Conservation (phyloP, 2,329 filamentous ascomycete genomes). For the Exophiala oligosperma region DNA sequence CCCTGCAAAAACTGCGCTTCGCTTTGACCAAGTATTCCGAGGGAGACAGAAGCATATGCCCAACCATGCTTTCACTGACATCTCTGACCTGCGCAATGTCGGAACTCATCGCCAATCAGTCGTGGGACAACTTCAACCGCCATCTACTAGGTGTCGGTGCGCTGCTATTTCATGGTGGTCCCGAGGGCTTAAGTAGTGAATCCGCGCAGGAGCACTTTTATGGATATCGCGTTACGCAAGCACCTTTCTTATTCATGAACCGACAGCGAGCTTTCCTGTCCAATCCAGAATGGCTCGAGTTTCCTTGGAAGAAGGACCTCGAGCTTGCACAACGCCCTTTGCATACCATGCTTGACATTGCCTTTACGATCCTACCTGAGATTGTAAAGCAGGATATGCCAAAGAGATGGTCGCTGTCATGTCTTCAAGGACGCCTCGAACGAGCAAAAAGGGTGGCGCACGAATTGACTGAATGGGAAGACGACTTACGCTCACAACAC, state of each 20-base stretch:
- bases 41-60: constrained; percentile 12
- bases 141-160: constrained; percentile 21
- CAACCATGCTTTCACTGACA: constrained; percentile 18
- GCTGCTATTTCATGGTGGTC: constrained; percentile 16
- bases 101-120: constrained; percentile 20
- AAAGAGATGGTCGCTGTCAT: constrained; percentile 7
- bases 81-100: constrained; percentile 23
- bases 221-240: constrained; percentile 19
- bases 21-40: constrained; percentile 14
- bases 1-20: constrained; percentile 16
- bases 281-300: constrained; percentile 16
- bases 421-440: constrained; percentile 11
- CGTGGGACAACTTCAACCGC: constrained; percentile 22
- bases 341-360: constrained; percentile 21
- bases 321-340: constrained; percentile 15
- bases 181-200: constrained; percentile 1
- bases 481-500: constrained; percentile 10
- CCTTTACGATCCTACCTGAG: constrained; percentile 14
- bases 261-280: constrained; percentile 17
- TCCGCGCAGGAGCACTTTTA: constrained; percentile 18
- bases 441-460: constrained; percentile 1
- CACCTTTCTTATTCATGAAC: constrained; percentile 23
- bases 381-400: constrained; percentile 20
- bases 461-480: constrained; percentile 19
- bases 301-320: constrained; percentile 14